Percentiles rank a stretch among this genome's conserved stretches.
Conservation (phyloP, 2,329 filamentous ascomycete species). For the Dendrostoma leiphaemia region DNA sequence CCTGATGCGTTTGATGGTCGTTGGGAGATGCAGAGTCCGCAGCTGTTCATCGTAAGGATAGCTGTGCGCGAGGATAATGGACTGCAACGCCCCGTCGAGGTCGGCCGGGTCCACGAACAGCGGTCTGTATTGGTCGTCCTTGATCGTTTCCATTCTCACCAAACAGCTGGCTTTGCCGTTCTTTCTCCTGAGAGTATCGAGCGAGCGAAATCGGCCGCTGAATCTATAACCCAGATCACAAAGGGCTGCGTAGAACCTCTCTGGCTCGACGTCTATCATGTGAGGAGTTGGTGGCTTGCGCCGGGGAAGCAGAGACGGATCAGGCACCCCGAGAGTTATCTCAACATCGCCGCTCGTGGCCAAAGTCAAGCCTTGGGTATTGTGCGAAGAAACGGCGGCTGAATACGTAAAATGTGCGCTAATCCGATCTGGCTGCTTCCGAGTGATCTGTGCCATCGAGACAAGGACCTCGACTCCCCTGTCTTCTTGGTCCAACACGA, state of each 20-base stretch:
- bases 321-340: not conserved
- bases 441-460: not conserved
- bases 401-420: not conserved
- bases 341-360: not conserved
- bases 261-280: not conserved
- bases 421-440: not conserved
- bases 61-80: conserved; percentile 5
- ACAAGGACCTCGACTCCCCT: conserved; percentile 8
- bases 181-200: not conserved
- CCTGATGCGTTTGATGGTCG: not conserved
- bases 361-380: not conserved
- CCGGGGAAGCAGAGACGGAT: not conserved
- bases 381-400: not conserved
- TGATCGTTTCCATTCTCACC: too few species aligned
- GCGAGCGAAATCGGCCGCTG: conserved; percentile 7
- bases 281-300: not conserved
- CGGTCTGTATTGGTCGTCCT: too few species aligned
- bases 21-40: conserved; percentile 3
- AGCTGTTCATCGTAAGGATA: conserved; percentile 6
- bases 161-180: not conserved
- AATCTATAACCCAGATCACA: conserved; percentile 10
- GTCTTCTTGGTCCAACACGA: conserved; percentile 18
- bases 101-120: conserved; percentile 4
- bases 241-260: conserved; percentile 13
- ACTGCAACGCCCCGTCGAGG: conserved; percentile 5